Conservation (phyloP, 306 rosid species). For the Malus fusca region DNA sequence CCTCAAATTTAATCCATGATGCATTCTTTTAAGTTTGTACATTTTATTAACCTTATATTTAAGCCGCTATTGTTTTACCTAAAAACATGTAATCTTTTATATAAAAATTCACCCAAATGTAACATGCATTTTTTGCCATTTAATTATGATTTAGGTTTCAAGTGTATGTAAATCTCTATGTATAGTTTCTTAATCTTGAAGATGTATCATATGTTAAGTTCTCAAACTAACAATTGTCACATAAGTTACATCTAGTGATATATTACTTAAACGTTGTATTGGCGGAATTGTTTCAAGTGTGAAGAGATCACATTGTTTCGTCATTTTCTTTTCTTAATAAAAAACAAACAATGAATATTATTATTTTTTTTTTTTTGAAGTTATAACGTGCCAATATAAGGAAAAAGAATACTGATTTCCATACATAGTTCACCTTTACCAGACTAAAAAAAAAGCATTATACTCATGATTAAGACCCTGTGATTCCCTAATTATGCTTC, state of each 20-base stretch:
- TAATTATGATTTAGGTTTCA: neutral
- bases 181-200: too few species aligned
- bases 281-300: too few species aligned
- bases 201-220: neutral
- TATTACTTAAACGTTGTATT: too few species aligned
- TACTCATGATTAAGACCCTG: neutral
- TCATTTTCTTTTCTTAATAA: neutral
- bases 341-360: neutral
- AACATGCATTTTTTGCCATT: too few species aligned
- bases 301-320: too few species aligned
- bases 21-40: neutral
- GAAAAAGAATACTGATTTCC: neutral
- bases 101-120: neutral
- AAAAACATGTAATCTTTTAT: neutral
- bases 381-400: neutral
- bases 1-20: neutral
- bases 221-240: neutral
- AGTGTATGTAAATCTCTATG: neutral
- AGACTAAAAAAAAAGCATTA: too few species aligned
- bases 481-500: constrained; percentile 18
- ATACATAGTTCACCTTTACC: too few species aligned
- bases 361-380: neutral
- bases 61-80: neutral
- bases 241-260: too few species aligned
- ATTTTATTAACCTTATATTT: too few species aligned